phyloP scores from a whole-genome alignment of 2,329 filamentous ascomycete genomes.

The Cadophora gregata region DNA sequence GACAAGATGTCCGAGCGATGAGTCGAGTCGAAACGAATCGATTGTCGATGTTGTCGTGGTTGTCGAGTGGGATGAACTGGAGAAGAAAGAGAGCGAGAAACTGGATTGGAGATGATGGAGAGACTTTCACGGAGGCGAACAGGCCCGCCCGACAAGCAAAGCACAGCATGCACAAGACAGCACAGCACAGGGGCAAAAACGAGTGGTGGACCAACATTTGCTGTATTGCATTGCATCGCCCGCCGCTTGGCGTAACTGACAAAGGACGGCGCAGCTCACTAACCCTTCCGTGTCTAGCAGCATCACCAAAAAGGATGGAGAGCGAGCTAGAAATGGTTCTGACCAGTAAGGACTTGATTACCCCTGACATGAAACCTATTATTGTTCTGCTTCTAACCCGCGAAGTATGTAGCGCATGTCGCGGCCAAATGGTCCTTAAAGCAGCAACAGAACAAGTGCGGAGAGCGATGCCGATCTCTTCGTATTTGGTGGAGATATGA shows the following conservation, averaged over 20 bases:
- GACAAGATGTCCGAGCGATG: slow-evolving; percentile 18
- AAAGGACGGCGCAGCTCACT: not conserved
- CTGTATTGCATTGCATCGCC: no score
- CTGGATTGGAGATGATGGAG: slow-evolving; percentile 13
- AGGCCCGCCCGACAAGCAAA: no score
- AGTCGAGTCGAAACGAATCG: slow-evolving; percentile 17
- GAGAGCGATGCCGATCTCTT: slow-evolving; percentile 13
- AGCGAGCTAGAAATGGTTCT: not conserved
- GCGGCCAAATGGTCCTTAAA: not conserved
- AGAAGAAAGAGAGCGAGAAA: not conserved
- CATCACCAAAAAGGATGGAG: not conserved
- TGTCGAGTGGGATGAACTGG: slow-evolving; percentile 13
- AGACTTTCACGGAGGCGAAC: slow-evolving; percentile 17
- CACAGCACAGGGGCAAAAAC: slow-evolving; percentile 2
- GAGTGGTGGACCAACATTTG: slow-evolving; percentile 1
- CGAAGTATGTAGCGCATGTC: not conserved
- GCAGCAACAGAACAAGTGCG: not conserved
- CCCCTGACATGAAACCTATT: slow-evolving; percentile 7
- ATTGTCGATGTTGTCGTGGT: slow-evolving; percentile 16
- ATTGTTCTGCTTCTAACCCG: slow-evolving; percentile 1
- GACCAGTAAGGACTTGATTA: not conserved
- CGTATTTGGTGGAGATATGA: slow-evolving; percentile 8
- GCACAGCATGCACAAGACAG: no score
- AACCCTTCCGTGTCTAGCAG: slow-evolving; percentile 4
- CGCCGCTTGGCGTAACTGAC: not conserved